Base-by-base conservation (phyloP, 1,284 basidiomycete genomes). In the Cryptococcus sp. region DNA sequence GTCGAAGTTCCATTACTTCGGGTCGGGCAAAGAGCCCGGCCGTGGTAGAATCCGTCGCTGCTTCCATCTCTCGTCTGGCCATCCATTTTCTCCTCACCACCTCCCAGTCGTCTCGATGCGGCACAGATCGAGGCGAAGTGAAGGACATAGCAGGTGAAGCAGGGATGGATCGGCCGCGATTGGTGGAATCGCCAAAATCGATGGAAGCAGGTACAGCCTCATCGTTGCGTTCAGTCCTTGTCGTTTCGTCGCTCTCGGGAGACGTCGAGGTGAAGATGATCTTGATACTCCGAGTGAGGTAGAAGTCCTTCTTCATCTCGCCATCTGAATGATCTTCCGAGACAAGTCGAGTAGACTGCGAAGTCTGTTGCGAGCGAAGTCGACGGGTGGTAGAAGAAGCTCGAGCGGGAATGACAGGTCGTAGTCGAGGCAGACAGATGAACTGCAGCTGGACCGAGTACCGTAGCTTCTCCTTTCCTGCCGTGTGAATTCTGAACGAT, bases 361-460 rank as follows among this genome's bases (percentile, higher is more conserved):
- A 22, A n/a, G 9, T 21, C 6, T n/a, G 14, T 14, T 18, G 25
- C 4, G 11, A 19, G 3, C 18, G 26, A 11, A 21, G 21, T 10
- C 46, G 42, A 9, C 50, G 51, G 19, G 50, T 56, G 6, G 54
- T 53, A 2, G 50, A 52, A 10, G 56, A 45, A 6, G 48, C 47
- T 19, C 43, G 25, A 23, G 42, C 24, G 6, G 22, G 32, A 3
- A 14, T 42, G 33, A 23, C 41, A 22, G 44, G 28, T 21, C 41
- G 38, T 36, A 31, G n/a, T 14, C 43, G 21, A 24, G 48, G 45
- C 5, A 62, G 37, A 49, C 72, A 72, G 7, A 60, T 50, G 52
- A 77, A 76, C 33, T 75, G 73, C 10, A 77, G 60, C 49, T 76
- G 74, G 3, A 75, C 61, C 14, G 75, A 73, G 57, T 70, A 76